These are phyloP conservation scores for Globisporangium cylindrosporum DNA, from an alignment of 352 stramenopile species.

Conservation along the genomic window DNA sequence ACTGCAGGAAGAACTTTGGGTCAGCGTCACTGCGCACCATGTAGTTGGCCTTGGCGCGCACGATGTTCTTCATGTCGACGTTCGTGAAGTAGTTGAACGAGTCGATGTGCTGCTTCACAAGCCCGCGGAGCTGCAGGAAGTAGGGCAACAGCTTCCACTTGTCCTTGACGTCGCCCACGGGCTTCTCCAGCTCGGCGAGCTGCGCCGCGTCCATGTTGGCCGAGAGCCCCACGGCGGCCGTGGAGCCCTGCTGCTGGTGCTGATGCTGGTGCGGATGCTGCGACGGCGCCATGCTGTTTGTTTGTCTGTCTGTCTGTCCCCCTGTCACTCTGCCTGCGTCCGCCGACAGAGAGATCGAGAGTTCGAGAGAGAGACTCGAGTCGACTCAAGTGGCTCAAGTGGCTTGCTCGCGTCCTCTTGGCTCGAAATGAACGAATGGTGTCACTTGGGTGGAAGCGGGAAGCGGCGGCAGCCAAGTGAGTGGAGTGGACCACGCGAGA, in stretches of 20 bases:
- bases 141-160: constrained; percentile 99
- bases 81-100: constrained; percentile 99
- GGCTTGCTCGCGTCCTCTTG: constrained; percentile 4
- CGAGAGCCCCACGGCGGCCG: constrained; percentile 11
- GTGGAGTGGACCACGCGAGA: constrained; percentile 2
- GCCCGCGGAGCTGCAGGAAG: constrained; percentile 92
- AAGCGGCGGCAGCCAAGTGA: not conserved
- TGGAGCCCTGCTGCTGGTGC: not conserved
- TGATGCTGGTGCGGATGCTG: constrained; percentile 6
- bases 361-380: not conserved
- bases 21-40: constrained; percentile 92
- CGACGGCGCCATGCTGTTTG: constrained; percentile 9
- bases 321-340: not conserved
- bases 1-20: constrained; percentile 98
- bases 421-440: constrained; percentile 11
- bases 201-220: constrained; percentile 23
- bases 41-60: constrained; percentile 92
- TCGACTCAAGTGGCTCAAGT: not conserved
- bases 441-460: constrained; percentile 7
- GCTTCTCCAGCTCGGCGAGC: constrained; percentile 64
- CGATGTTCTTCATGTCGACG: constrained; percentile 98
- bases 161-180: constrained; percentile 82
- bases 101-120: constrained; percentile 99
- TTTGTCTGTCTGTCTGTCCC: not conserved
- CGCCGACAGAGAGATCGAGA: not conserved